Evolutionary conservation across 2,329 filamentous ascomycete species (phyloP).

Genomic region (Seiridium cupressi): DNA sequence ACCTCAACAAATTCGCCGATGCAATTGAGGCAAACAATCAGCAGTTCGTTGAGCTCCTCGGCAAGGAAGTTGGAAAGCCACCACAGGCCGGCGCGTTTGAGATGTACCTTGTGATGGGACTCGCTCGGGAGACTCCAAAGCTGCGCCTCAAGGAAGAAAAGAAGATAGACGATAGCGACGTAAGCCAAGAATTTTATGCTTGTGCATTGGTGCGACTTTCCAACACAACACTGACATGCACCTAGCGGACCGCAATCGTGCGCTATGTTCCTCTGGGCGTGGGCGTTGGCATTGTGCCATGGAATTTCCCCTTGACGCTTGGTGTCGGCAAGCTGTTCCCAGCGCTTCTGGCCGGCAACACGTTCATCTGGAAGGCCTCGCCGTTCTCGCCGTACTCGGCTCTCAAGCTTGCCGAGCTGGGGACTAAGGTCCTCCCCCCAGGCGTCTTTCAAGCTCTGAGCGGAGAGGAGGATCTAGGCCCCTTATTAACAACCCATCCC

Average conservation of each 20-base stretch:
- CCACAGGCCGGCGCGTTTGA: constrained; percentile 13
- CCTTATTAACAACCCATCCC: constrained; percentile 15
- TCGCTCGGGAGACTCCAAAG: constrained; percentile 30
- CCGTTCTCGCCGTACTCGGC: constrained; percentile 38
- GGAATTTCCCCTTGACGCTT: constrained; percentile 41
- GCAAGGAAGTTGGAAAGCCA: constrained; percentile 14
- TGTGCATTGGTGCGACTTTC: neutral
- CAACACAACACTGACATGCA: constrained; percentile 16
- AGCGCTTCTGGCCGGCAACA: constrained; percentile 47
- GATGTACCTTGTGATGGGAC: constrained; percentile 8
- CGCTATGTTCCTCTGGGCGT: constrained; percentile 35
- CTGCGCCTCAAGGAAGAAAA: constrained; percentile 19
- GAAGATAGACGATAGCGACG: constrained; percentile 11
- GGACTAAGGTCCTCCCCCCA: constrained; percentile 37
- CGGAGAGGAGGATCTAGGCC: constrained; percentile 40
- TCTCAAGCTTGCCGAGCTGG: constrained; percentile 41
- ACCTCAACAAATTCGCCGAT: constrained; percentile 18
- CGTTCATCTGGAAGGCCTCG: constrained; percentile 50
- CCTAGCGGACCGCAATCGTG: constrained; percentile 23
- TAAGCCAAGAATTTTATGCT: constrained; percentile 1
- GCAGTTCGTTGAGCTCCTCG: constrained; percentile 10
- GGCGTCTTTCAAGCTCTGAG: constrained; percentile 42
- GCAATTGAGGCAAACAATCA: constrained; percentile 13
- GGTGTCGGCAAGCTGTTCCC: constrained; percentile 40
- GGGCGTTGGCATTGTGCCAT: constrained; percentile 46